phyloP scores from a whole-genome alignment of 2,329 filamentous ascomycete genomes.

The Exophiala sideris region DNA sequence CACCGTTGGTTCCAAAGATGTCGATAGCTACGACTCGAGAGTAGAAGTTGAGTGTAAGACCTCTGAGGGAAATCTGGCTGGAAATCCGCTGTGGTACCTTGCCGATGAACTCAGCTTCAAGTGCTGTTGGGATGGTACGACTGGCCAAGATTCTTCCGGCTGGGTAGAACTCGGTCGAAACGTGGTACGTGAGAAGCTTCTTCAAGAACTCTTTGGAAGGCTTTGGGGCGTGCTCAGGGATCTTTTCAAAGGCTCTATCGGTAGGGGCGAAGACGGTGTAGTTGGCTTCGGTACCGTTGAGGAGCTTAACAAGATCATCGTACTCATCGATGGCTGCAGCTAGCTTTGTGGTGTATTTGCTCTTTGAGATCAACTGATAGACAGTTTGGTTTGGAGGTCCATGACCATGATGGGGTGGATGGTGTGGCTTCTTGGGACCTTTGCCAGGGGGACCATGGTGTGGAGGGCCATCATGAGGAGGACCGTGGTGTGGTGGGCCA shows the following conservation, averaged over 20 bases:
- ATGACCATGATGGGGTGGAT: constrained; percentile 37
- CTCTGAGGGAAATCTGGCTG: constrained; percentile 60
- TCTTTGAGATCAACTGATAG: constrained; percentile 73
- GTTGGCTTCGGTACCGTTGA: constrained; percentile 72
- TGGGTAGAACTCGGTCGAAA: constrained; percentile 65
- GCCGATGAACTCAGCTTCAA: constrained; percentile 59
- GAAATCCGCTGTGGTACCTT: constrained; percentile 69
- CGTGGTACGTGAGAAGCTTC: constrained; percentile 69
- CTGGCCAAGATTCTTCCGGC: constrained; percentile 62
- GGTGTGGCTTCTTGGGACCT: constrained; percentile 32
- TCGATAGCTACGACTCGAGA: constrained; percentile 67
- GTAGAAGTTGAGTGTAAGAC: constrained; percentile 73
- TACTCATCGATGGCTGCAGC: constrained; percentile 71
- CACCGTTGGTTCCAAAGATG: constrained; percentile 58
- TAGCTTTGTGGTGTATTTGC: constrained; percentile 74
- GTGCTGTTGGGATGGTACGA: constrained; percentile 70
- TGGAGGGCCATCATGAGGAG: constrained; percentile 30
- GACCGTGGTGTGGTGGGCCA: constrained; percentile 33
- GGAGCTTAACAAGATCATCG: constrained; percentile 64
- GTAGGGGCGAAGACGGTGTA: constrained; percentile 79
- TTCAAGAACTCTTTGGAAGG: constrained; percentile 68
- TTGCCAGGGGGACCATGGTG: constrained; percentile 16
- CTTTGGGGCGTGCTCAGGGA: constrained; percentile 56
- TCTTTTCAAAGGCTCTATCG: constrained; percentile 70
- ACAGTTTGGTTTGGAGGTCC: constrained; percentile 65